Conservation (phyloP, 148 eudicot species). For the Persicaria tinctoria region DNA sequence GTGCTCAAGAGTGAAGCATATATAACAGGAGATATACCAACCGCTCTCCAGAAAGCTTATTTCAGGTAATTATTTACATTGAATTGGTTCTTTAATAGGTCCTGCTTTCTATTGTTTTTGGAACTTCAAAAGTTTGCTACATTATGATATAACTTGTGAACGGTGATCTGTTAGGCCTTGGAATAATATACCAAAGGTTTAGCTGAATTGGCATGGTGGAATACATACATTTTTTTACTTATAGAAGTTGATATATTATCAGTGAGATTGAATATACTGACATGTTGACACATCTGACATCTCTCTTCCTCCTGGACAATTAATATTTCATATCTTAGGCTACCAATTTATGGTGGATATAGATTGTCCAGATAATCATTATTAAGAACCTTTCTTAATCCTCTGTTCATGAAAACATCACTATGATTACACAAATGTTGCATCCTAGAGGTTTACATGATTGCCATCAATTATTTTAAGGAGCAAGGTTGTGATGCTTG, state of each 20-base stretch:
- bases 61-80: constrained; percentile 45
- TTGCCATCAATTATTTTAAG: not conserved
- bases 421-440: not conserved
- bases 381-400: not conserved
- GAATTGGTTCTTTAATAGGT: not conserved
- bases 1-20: constrained; percentile 83
- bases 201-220: not conserved
- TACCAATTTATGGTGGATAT: not conserved
- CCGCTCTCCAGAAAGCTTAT: constrained; percentile 80
- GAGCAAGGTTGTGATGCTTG: not conserved
- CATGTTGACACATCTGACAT: not conserved
- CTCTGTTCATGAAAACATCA: not conserved
- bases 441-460: not conserved
- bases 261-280: not conserved
- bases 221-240: not conserved
- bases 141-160: constrained; percentile 4
- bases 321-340: not conserved
- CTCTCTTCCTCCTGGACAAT: not conserved
- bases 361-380: not conserved
- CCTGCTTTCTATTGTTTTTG: not conserved
- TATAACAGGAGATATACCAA: constrained; percentile 69
- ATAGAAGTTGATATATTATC: not conserved
- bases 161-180: not conserved
- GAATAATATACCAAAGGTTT: not conserved
- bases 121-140: not conserved